phyloP scores from a whole-genome alignment of 169 alveolate genomes.

The Plasmodium chabaudi region DNA sequence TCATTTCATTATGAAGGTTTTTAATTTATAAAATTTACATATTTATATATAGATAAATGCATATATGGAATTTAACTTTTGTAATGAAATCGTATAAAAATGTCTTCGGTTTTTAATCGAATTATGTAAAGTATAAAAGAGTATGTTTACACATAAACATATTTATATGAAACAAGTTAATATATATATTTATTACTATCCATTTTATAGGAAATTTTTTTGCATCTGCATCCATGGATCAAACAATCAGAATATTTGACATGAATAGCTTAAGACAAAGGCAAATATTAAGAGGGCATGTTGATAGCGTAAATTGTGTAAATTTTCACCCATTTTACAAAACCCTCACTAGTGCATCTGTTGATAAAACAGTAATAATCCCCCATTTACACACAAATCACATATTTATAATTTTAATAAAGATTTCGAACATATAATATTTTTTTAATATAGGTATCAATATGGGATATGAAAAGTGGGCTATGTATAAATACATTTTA shows the following conservation, averaged over 20 bases:
- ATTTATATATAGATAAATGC: constrained; percentile 5
- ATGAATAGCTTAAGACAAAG: constrained; percentile 73
- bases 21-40: constrained; percentile 31
- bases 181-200: constrained; percentile 2
- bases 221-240: constrained; percentile 77
- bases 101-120: neutral
- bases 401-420: constrained; percentile 2
- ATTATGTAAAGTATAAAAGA: neutral
- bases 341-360: constrained; percentile 73
- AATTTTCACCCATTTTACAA: constrained; percentile 62
- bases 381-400: neutral
- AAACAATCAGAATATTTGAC: constrained; percentile 74
- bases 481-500: constrained; percentile 70
- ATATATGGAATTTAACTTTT: constrained; percentile 4
- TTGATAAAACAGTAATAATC: constrained; percentile 60
- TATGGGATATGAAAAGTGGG: constrained; percentile 77
- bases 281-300: constrained; percentile 76
- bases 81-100: neutral
- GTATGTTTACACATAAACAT: neutral
- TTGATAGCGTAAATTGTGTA: constrained; percentile 73
- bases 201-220: constrained; percentile 59
- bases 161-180: constrained; percentile 8
- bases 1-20: constrained; percentile 73
- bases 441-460: constrained; percentile 58
- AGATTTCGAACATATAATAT: constrained; percentile 10